Evolutionary conservation across 345 rosid genomes (phyloP).

Genomic region (Sonneratia alba): DNA sequence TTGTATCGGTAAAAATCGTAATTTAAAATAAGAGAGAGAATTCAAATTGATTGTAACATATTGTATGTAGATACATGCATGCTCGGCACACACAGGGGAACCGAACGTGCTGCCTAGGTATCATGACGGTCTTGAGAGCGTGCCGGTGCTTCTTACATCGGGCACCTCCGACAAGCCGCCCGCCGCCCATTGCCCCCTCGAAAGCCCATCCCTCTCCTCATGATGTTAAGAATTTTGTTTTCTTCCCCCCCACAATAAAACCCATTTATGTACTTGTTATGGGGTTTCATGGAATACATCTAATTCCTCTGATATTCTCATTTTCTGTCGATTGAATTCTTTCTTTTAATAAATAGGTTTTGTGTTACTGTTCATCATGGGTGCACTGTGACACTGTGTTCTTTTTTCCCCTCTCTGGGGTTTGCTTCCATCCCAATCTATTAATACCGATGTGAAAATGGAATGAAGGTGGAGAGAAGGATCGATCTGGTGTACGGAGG

Average conservation of each 20-base stretch:
- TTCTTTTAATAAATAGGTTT: background rate
- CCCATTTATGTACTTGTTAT: background rate
- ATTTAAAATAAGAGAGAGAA: no score
- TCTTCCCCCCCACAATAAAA: no score
- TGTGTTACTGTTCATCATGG: slow-evolving; percentile 14
- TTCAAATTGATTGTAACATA: no score
- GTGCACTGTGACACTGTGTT: slow-evolving; percentile 1
- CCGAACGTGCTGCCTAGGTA: slow-evolving; percentile 52
- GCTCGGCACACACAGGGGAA: slow-evolving; percentile 12
- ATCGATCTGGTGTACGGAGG: slow-evolving; percentile 98
- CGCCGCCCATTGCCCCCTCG: slow-evolving; percentile 5
- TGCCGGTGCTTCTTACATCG: slow-evolving; percentile 17
- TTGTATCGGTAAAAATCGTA: no score
- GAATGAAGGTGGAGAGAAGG: slow-evolving; percentile 72
- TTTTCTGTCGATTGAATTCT: no score
- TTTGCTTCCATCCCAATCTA: background rate
- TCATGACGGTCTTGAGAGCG: slow-evolving; percentile 32
- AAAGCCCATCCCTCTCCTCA: background rate
- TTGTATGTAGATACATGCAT: background rate
- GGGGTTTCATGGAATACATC: background rate
- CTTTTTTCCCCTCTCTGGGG: no score
- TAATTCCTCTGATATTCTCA: no score
- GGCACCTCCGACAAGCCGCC: slow-evolving; percentile 15
- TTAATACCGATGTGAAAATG: slow-evolving; percentile 27
- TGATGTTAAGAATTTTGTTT: no score